Conservation (phyloP, 805 yeast species). For the Torulaspora microellipsoides region DNA sequence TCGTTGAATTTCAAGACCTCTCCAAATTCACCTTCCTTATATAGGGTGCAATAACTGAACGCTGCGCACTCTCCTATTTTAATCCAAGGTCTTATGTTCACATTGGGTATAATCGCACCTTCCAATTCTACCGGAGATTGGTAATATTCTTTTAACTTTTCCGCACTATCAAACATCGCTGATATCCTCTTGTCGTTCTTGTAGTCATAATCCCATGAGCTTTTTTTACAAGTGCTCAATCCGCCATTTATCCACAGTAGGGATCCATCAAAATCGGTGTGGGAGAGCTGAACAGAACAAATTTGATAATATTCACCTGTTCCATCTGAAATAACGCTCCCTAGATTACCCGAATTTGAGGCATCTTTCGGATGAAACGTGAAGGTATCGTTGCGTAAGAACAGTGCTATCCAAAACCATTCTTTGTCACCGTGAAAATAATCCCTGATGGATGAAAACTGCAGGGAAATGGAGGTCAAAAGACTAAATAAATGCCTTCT, state of each 20-base stretch:
- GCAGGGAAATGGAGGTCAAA: conserved; percentile 19
- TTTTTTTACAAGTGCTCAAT: conserved; percentile 24
- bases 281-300: conserved; percentile 33
- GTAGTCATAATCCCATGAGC: conserved; percentile 12
- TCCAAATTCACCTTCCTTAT: conserved; percentile 3
- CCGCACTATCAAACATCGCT: conserved; percentile 3
- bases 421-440: conserved; percentile 31
- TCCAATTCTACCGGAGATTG: conserved; percentile 9
- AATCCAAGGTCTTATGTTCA: conserved; percentile 3
- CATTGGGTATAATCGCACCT: conserved; percentile 13
- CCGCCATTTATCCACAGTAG: conserved; percentile 36
- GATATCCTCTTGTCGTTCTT: conserved; percentile 1
- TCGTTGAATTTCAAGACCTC: conserved; percentile 6
- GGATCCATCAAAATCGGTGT: conserved; percentile 17
- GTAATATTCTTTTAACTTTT: conserved; percentile 7
- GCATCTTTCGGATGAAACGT: conserved; percentile 24
- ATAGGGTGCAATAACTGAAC: conserved; percentile 3
- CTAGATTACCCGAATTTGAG: conserved; percentile 22
- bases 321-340: conserved; percentile 1
- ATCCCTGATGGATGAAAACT: conserved; percentile 16
- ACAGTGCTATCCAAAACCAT: conserved; percentile 34
- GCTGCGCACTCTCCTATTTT: conserved; percentile 8
- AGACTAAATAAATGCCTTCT: conserved; percentile 24
- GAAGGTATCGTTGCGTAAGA: conserved; percentile 20
- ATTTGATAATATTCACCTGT: conserved; percentile 13